Base-by-base conservation (phyloP, 306 rosid genomes). In the Oemleria cerasiformis region DNA sequence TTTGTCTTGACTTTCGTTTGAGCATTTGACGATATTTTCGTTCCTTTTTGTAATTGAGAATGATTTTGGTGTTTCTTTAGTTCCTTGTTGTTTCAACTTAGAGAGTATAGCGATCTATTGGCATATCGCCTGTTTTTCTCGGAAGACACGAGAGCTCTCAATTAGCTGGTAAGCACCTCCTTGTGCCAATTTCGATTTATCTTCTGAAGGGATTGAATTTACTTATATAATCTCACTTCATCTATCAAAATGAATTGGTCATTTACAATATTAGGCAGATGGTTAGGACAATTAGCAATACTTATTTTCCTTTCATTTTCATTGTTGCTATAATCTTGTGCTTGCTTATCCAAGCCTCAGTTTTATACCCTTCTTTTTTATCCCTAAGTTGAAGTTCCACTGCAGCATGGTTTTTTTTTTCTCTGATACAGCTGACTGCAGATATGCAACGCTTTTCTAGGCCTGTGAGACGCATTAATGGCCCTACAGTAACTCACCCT, bases 401-500 rank as follows among this genome's bases (percentile, higher is more conserved):
- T 44, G 40, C 63, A 25, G 21, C 66, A 62, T 77, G 61, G 47
- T n/a, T n/a, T 67, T 63, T 50, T 39, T 77, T 16, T 77, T 80
- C 55, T 30, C 70, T 66, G 64, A 50, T 80, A 89, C 90, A 94
- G 98, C 80, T 94, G 75, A 97, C 96, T 74, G 85, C 98, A 43
- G 98, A 94, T 77, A 91, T 94, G 98, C 98, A 94, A 80, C 94
- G 98, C 48, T 94, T 94, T 85, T 94, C 98, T 70, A 85, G 98
- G 83, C 98, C 97, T 20, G 98, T 89, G 86, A 83, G 98, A 53
- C 96, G 97, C 77, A 91, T 94, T 51, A 94, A 94, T 83, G 98
- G 98, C 64, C 98, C 98, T 40, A 84, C 98, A 77, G 79, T 91
- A 69, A 88, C 97, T 77, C 98, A 94, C n/a, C 82, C 86, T 94